Conservation (phyloP, 495 filamentous ascomycete species). For the Aspergillus avenaceus region DNA sequence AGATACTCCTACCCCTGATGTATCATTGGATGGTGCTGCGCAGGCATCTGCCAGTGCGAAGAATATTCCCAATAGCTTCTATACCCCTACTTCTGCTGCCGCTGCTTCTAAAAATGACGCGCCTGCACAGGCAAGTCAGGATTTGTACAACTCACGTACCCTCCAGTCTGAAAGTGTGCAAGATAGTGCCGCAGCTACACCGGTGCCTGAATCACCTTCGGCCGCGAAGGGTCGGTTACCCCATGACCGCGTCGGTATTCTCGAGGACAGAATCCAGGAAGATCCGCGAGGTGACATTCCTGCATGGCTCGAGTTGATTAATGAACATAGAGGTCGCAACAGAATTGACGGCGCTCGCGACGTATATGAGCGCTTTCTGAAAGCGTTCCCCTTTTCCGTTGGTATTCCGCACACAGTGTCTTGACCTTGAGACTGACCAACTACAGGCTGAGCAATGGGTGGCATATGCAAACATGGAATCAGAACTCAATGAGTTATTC, state of each 20-base stretch:
- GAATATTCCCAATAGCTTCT: constrained; percentile 51
- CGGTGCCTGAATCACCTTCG: constrained; percentile 37
- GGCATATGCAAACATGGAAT: constrained; percentile 80
- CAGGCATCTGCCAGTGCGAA: constrained; percentile 50
- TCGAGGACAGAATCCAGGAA: constrained; percentile 86
- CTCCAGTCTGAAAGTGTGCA: constrained; percentile 28
- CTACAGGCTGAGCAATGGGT: constrained; percentile 84
- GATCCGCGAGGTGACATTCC: constrained; percentile 88
- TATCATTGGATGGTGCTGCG: constrained; percentile 52
- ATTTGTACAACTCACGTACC: constrained; percentile 40
- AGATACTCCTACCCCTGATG: constrained; percentile 55
- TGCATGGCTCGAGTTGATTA: constrained; percentile 83
- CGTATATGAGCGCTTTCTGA: constrained; percentile 80
- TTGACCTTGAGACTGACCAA: constrained; percentile 4
- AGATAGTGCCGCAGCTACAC: constrained; percentile 37
- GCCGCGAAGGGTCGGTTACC: constrained; percentile 57
- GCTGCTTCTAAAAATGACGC: constrained; percentile 46
- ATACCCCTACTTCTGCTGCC: constrained; percentile 42
- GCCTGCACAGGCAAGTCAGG: constrained; percentile 38
- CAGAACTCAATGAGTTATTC: constrained; percentile 70
- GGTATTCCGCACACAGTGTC: constrained; percentile 39
- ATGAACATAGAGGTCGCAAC: constrained; percentile 75
- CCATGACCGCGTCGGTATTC: constrained; percentile 73
- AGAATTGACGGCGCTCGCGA: constrained; percentile 77
- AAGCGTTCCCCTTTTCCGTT: constrained; percentile 85